Percentiles rank a stretch among this genome's conserved stretches.
phyloP scores from a whole-genome alignment of 768 basidiomycete genomes.

The Amanita subjunquillea region DNA sequence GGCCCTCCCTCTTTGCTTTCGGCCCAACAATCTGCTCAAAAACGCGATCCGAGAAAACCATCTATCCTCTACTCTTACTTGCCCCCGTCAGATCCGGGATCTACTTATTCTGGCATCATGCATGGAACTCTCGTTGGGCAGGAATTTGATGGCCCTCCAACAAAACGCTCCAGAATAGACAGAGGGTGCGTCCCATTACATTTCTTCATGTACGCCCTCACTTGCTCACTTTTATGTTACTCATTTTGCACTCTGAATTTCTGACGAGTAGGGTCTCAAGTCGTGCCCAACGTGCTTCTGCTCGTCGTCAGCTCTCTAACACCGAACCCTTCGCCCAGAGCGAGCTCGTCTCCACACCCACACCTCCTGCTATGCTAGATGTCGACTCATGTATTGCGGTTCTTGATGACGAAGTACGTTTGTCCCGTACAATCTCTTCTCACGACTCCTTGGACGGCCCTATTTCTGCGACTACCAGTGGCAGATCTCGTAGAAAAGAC shows the following conservation, averaged over 20 bases:
- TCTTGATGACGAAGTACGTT: slow-evolving; percentile 47
- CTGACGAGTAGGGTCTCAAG: slow-evolving; percentile 42
- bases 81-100: slow-evolving; percentile 77
- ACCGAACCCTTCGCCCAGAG: slow-evolving; percentile 23
- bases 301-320: slow-evolving; percentile 43
- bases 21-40: slow-evolving; percentile 58
- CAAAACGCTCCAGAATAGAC: slow-evolving; percentile 65
- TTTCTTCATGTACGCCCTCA: slow-evolving; percentile 10
- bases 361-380: slow-evolving; percentile 34
- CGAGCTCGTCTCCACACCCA: slow-evolving; percentile 25
- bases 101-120: slow-evolving; percentile 75
- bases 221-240: slow-evolving; percentile 11
- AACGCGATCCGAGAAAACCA: slow-evolving; percentile 77
- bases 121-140: slow-evolving; percentile 54
- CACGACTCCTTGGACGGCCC: slow-evolving; percentile 27
- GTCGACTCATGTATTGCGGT: slow-evolving; percentile 41
- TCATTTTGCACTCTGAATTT: slow-evolving; percentile 11
- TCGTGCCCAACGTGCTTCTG: slow-evolving; percentile 65
- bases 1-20: slow-evolving; percentile 72
- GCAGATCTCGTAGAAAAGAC: slow-evolving; percentile 33
- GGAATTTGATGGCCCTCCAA: slow-evolving; percentile 54
- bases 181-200: slow-evolving; percentile 48
- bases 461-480: slow-evolving; percentile 14
- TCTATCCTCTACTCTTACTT: slow-evolving; percentile 65
- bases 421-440: slow-evolving; percentile 57